phyloP scores from a whole-genome alignment of 345 rosid species.

The Carallia pectinifolia region DNA sequence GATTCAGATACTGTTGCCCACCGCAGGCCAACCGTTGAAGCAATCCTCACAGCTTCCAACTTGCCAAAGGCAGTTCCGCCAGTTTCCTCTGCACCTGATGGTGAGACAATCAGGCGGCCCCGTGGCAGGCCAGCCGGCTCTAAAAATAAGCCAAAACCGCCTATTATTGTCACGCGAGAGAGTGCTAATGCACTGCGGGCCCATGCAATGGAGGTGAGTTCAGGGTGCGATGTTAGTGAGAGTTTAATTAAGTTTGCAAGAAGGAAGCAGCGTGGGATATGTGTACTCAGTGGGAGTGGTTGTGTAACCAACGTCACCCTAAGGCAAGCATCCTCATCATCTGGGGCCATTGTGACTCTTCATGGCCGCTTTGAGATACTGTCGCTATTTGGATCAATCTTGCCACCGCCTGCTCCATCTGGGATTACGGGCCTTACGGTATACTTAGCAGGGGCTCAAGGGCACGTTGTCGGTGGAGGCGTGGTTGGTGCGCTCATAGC shows the following conservation, averaged over 20 bases:
- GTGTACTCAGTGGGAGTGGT: constrained; percentile 77
- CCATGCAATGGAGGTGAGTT: constrained; percentile 86
- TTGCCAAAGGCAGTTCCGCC: constrained; percentile 53
- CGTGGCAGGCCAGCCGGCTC: constrained; percentile 96
- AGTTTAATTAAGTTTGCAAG: constrained; percentile 69
- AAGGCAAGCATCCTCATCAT: constrained; percentile 77
- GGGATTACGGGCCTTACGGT: constrained; percentile 83
- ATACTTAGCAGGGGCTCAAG: constrained; percentile 89
- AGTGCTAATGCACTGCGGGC: constrained; percentile 82
- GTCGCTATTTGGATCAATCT: constrained; percentile 80
- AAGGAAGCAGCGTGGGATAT: constrained; percentile 81
- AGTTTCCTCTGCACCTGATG: constrained; percentile 47
- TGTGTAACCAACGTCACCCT: constrained; percentile 85
- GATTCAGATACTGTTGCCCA: constrained; percentile 40
- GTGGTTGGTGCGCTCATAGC: constrained; percentile 84
- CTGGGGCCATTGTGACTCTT: constrained; percentile 79
- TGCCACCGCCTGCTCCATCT: constrained; percentile 90
- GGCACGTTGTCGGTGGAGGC: constrained; percentile 91
- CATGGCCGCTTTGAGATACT: constrained; percentile 96
- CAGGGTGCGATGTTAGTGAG: constrained; percentile 83
- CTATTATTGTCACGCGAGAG: constrained; percentile 76
- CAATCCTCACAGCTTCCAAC: constrained; percentile 34
- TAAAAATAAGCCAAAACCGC: constrained; percentile 96
- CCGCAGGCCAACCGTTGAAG: constrained; percentile 31
- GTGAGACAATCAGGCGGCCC: constrained; percentile 61